These are phyloP conservation scores for Trichoderma gracile DNA, from an alignment of 2,329 filamentous ascomycete genomes.

Conservation along the genomic window DNA sequence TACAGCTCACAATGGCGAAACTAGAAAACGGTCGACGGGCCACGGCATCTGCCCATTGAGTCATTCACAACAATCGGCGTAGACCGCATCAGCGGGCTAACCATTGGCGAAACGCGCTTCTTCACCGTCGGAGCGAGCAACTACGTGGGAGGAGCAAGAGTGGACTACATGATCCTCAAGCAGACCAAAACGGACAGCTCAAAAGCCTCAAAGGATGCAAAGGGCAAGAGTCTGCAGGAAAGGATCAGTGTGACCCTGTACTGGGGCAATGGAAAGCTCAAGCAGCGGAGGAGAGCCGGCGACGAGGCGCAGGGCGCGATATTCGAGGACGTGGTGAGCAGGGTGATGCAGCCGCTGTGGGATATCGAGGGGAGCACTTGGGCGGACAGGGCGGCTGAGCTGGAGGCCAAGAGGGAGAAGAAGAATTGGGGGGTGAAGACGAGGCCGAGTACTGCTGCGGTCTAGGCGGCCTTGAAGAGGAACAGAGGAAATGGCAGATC, in stretches of 20 bases:
- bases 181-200: no score
- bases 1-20: not conserved
- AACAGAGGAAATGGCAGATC: no score
- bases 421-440: not conserved
- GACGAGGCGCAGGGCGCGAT: constrained; percentile 8
- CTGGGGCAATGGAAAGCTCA: constrained; percentile 26
- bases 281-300: constrained; percentile 47
- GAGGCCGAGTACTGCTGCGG: not conserved
- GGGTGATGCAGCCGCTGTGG: constrained; percentile 60
- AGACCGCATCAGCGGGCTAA: not conserved
- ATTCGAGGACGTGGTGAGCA: constrained; percentile 47
- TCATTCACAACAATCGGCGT: constrained; percentile 29
- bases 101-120: constrained; percentile 29
- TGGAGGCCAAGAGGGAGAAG: constrained; percentile 5
- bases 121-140: constrained; percentile 32
- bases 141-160: constrained; percentile 28
- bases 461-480: not conserved
- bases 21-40: constrained; percentile 34
- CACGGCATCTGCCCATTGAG: constrained; percentile 32
- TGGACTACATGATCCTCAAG: constrained; percentile 25
- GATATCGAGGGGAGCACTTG: constrained; percentile 71
- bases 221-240: not conserved
- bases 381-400: constrained; percentile 37
- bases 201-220: not conserved
- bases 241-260: not conserved